Evolutionary conservation across 768 basidiomycete species (phyloP).

Genomic region (Trametes maxima): DNA sequence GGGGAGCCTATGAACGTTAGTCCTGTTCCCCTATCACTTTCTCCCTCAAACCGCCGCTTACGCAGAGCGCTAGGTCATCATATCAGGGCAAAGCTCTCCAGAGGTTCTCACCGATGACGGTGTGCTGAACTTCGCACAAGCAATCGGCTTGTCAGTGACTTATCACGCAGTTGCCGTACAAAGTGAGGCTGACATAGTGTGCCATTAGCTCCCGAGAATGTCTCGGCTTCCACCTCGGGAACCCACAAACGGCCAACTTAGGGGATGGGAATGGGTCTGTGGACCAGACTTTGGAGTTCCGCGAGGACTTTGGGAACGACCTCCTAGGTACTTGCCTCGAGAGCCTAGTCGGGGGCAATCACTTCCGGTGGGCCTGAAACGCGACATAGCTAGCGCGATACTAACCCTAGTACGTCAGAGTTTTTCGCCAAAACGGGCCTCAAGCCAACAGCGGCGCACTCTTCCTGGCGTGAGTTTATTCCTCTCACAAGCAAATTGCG

Average conservation of each 20-base stretch:
- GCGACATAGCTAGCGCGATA: neutral
- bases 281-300: conserved; percentile 47
- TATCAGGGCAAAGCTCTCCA: conserved; percentile 63
- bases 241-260: conserved; percentile 45
- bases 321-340: conserved; percentile 45
- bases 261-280: conserved; percentile 50
- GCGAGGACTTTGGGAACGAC: conserved; percentile 44
- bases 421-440: conserved; percentile 36
- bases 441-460: conserved; percentile 35
- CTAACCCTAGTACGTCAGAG: conserved; percentile 11
- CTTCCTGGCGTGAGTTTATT: conserved; percentile 37
- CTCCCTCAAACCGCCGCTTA: neutral
- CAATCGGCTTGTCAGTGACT: conserved; percentile 60
- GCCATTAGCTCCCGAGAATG: conserved; percentile 36
- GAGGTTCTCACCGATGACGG: conserved; percentile 58
- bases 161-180: neutral
- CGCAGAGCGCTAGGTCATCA: conserved; percentile 47
- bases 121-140: conserved; percentile 57
- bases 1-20: conserved; percentile 53
- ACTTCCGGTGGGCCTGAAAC: conserved; percentile 41
- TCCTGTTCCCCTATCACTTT: neutral
- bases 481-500: neutral
- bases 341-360: conserved; percentile 46
- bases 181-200: neutral
- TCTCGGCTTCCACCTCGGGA: conserved; percentile 38